Percentiles rank a stretch among this genome's conserved stretches.
Evolutionary conservation across 1,284 basidiomycete genomes (phyloP).

Genomic region (Rhodotorula sp.): DNA sequence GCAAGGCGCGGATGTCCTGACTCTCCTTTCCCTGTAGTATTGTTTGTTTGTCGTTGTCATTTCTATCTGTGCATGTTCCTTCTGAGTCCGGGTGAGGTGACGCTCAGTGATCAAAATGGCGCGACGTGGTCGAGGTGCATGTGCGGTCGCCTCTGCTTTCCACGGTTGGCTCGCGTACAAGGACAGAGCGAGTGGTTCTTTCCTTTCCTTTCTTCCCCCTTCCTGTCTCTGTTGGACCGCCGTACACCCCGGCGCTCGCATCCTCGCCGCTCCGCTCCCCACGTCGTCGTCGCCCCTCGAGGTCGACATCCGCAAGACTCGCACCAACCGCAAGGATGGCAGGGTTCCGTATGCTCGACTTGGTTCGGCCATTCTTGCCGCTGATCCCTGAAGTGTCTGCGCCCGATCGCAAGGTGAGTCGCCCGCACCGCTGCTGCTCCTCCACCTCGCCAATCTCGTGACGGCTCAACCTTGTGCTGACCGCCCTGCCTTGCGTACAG

Average conservation of each 20-base stretch:
- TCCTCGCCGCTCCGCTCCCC: neutral
- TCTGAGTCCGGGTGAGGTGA: neutral
- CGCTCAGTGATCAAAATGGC: neutral
- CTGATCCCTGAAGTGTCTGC: slow-evolving; percentile 81
- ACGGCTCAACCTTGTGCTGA: too few species aligned
- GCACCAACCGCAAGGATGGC: slow-evolving; percentile 3
- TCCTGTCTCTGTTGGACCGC: neutral
- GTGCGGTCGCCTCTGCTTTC: neutral
- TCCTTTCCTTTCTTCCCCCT: too few species aligned
- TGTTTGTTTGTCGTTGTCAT: neutral
- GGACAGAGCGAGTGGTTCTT: neutral
- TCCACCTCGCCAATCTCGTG: neutral
- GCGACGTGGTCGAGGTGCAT: neutral
- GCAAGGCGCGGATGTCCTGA: neutral
- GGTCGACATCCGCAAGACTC: too few species aligned
- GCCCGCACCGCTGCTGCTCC: neutral
- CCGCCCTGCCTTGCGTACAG: slow-evolving; percentile 25
- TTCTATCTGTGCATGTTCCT: neutral
- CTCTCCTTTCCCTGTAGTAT: neutral
- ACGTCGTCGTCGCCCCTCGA: neutral
- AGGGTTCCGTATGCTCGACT: slow-evolving; percentile 28
- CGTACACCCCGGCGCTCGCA: neutral
- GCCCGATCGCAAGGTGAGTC: slow-evolving; percentile 84
- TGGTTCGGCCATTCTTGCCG: slow-evolving; percentile 41
- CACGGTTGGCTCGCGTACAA: neutral